Evolutionary conservation across 495 filamentous ascomycete genomes (phyloP), one percentile per base, ranked within the genome.

Genomic region (Penicillium fimorum): DNA sequence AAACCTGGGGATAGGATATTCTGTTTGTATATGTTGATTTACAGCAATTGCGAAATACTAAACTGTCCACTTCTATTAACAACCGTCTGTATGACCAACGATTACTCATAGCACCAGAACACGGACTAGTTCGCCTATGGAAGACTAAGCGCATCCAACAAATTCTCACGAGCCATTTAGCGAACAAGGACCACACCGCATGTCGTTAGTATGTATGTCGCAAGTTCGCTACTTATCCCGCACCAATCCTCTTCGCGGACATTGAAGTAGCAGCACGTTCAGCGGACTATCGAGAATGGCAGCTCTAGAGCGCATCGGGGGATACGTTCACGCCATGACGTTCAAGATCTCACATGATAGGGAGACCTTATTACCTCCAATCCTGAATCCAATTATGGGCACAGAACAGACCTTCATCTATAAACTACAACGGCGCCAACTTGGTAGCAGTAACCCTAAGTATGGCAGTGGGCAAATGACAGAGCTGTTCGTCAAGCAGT

Each of bases 401-500:
- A 81, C 81, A 51, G 87, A 91, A 75, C 80, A 85, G 56, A 76
- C 73, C 63, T 92, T 92, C 69, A 69, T 89, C 41, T 92, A 92
- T 71, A 84, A 80, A 55, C 89, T 89, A 15, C 85, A 88, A n/a
- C 43, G 48, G 25, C 43, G 46, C 24, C 18, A 50, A 22, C 57
- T 79, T 68, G 41, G 76, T 70, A 46, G 64, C 68, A 65, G 72
- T 69, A 58, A 68, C 72, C 83, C 84, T 42, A 90, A 85, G 64
- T 92, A 91, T 64, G 87, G 82, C 38, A 76, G 74, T 62, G 83
- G 63, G 82, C 84, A 78, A 53, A 77, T 81, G 69, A 81, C 76
- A 45, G 86, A 90, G 64, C 72, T 92, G 45, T 78, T 92, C 37
- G 86, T 88, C 35, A 81, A 87, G 62, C 90, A 92, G 67, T 92